A percentile compares a stretch with the other conserved stretches of the same genome.
Conservation (phyloP, 345 rosid genomes). For the Eucalyptus tenuipes region DNA sequence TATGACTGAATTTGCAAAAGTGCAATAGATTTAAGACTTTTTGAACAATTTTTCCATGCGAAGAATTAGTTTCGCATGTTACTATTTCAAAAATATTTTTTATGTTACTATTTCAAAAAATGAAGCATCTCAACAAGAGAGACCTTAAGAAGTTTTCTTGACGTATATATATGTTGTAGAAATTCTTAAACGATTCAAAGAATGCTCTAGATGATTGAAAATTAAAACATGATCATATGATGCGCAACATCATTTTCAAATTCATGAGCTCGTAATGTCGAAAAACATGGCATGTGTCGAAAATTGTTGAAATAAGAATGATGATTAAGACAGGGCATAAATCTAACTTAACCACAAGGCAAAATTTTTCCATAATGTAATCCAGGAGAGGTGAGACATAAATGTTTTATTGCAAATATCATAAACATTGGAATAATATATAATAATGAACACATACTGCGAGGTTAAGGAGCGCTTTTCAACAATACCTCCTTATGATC, state of each 20-base stretch:
- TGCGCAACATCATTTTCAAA: not conserved
- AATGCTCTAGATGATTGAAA: not conserved
- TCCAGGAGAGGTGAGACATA: not conserved
- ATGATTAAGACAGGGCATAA: not conserved
- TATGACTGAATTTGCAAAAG: too few relatives aligned
- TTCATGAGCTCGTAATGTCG: not conserved
- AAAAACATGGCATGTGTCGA: not conserved
- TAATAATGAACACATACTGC: not conserved
- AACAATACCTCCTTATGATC: not conserved
- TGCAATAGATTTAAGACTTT: too few relatives aligned
- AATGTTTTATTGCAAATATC: not conserved
- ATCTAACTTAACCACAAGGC: not conserved
- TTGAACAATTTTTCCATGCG: too few relatives aligned
- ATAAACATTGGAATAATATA: not conserved
- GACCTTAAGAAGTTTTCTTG: not conserved
- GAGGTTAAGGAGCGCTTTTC: too few relatives aligned
- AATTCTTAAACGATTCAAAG: not conserved
- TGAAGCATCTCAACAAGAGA: not conserved
- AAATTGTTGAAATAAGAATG: not conserved
- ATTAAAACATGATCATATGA: not conserved
- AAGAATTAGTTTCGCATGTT: not conserved
- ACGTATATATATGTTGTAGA: not conserved
- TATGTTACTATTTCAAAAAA: not conserved
- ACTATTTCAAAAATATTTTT: too few relatives aligned
- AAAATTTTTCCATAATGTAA: not conserved